Percentiles rank a stretch among this genome's conserved stretches.
These are phyloP conservation scores for Ilyonectria mors-panacis DNA, from an alignment of 2,329 filamentous ascomycete species.

Conservation along the genomic window DNA sequence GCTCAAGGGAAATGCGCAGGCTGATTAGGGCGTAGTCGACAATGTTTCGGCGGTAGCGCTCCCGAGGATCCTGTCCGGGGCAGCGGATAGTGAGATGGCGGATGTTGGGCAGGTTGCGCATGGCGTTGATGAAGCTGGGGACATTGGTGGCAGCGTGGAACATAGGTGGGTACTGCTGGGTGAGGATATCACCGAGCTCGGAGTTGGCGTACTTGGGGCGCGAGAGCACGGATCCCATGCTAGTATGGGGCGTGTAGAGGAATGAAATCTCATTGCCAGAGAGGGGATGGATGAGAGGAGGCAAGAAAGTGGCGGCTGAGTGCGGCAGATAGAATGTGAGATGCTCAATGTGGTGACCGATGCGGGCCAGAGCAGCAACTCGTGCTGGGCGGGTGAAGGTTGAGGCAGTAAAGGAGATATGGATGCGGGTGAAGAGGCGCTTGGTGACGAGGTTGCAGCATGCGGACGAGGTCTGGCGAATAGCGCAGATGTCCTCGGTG, in stretches of 20 bases:
- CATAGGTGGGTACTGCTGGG: conserved; percentile 88
- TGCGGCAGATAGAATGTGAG: conserved; percentile 85
- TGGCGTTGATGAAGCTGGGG: conserved; percentile 83
- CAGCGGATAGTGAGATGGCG: conserved; percentile 83
- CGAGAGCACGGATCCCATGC: conserved; percentile 72
- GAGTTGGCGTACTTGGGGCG: conserved; percentile 85
- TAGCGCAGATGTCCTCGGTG: conserved; percentile 67
- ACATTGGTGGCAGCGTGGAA: conserved; percentile 94
- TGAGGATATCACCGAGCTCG: conserved; percentile 85
- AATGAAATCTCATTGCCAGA: conserved; percentile 86
- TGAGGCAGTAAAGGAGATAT: conserved; percentile 79
- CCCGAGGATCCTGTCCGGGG: conserved; percentile 77
- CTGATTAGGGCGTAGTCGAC: conserved; percentile 94
- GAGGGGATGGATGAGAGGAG: conserved; percentile 84
- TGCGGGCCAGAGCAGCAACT: conserved; percentile 80
- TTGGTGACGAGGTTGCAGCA: conserved; percentile 80
- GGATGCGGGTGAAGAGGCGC: conserved; percentile 77
- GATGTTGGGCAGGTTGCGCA: conserved; percentile 78
- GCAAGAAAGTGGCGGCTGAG: conserved; percentile 83
- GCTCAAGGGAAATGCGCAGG: conserved; percentile 85
- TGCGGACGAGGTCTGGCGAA: conserved; percentile 79
- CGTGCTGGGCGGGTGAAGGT: conserved; percentile 83
- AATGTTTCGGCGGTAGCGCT: conserved; percentile 81
- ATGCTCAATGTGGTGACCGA: conserved; percentile 84
- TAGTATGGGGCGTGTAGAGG: conserved; percentile 83